Conservation (phyloP, 257 asterid species). For the Solanum piurae region DNA sequence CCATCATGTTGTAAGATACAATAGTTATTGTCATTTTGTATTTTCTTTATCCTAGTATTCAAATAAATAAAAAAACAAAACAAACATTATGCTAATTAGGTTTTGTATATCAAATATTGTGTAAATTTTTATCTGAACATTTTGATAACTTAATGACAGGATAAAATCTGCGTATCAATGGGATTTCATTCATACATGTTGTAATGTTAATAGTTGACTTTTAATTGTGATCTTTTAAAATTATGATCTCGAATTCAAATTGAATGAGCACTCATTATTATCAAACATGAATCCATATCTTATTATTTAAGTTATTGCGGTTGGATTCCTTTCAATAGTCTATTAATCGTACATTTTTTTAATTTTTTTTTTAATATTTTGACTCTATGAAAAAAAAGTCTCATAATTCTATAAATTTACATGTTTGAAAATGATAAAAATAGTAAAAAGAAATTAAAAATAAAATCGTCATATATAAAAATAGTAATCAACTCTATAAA, state of each 20-base stretch:
- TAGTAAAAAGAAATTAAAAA: not conserved
- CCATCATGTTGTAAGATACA: not conserved
- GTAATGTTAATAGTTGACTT: not conserved
- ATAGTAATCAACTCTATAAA: not conserved
- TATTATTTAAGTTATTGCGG: fast-evolving
- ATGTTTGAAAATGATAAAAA: not conserved
- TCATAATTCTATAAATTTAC: not conserved
- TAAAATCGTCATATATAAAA: not conserved
- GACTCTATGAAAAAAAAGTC: fast-evolving
- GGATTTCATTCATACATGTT: fast-evolving
- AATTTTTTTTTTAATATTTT: not conserved
- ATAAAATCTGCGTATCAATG: not conserved
- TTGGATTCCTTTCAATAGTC: not conserved
- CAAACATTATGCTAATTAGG: not conserved
- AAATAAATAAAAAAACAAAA: not conserved
- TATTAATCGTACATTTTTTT: too few relatives aligned
- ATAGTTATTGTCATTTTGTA: not conserved
- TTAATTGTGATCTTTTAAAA: not conserved
- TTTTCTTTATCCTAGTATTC: not conserved
- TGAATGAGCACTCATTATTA: fast-evolving
- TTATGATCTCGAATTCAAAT: not conserved
- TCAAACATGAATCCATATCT: fast-evolving
- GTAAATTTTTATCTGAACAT: not conserved
- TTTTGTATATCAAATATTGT: not conserved
- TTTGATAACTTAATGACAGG: not conserved